phyloP scores from a whole-genome alignment of 768 basidiomycete species.

The Boletus fagicola region DNA sequence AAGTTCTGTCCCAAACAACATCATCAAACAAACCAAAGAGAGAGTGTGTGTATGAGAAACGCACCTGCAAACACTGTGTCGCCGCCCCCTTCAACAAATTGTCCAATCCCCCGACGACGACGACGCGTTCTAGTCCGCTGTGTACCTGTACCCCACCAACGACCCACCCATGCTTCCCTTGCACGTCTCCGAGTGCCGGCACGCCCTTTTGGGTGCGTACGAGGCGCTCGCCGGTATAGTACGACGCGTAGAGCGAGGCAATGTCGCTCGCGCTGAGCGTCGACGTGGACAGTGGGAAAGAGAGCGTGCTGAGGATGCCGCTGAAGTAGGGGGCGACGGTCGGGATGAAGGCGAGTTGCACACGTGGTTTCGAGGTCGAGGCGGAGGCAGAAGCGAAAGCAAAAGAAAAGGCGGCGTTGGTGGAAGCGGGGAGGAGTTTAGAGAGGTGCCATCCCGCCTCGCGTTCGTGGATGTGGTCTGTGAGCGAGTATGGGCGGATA shows the following conservation, averaged over 20 bases:
- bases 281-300: slow-evolving; percentile 67
- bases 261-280: slow-evolving; percentile 72
- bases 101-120: slow-evolving; percentile 94
- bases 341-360: slow-evolving; percentile 83
- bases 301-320: slow-evolving; percentile 87
- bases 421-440: slow-evolving; percentile 40
- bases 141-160: slow-evolving; percentile 95
- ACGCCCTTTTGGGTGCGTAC: slow-evolving; percentile 66
- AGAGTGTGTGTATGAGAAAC: slow-evolving; percentile 21
- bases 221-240: slow-evolving; percentile 74
- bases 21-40: background rate
- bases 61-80: slow-evolving; percentile 94
- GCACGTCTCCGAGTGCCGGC: slow-evolving; percentile 70
- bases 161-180: slow-evolving; percentile 83
- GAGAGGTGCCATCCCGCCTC: slow-evolving; percentile 88
- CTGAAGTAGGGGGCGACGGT: slow-evolving; percentile 93
- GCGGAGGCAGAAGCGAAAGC: background rate
- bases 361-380: slow-evolving; percentile 10
- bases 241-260: slow-evolving; percentile 66
- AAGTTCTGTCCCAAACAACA: slow-evolving; percentile 58
- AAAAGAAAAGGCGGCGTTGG: background rate
- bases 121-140: slow-evolving; percentile 82
- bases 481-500: slow-evolving; percentile 83
- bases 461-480: slow-evolving; percentile 98
- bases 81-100: slow-evolving; percentile 98